A percentile compares a stretch with the other conserved stretches of the same genome.
These are phyloP conservation scores for Bretschneidera sinensis DNA, from an alignment of 345 rosid species.

Conservation along the genomic window DNA sequence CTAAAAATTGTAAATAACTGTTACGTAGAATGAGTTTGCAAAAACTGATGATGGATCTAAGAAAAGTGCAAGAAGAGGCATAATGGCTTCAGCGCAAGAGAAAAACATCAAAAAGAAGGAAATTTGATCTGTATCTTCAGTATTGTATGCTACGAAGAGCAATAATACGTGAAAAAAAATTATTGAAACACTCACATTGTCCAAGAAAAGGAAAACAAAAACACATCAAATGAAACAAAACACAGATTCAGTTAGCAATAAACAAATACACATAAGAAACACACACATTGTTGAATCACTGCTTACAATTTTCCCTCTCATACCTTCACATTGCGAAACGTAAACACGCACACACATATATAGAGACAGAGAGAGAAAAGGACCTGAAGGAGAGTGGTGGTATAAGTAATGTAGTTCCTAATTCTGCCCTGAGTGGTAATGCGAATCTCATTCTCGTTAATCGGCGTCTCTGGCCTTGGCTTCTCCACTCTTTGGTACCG, in stretches of 20 bases:
- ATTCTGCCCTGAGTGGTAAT: constrained; percentile 31
- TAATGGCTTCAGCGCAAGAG: too few relatives aligned
- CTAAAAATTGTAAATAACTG: too few relatives aligned
- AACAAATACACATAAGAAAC: too few relatives aligned
- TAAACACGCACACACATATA: too few relatives aligned
- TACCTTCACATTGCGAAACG: neutral
- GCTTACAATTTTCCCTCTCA: neutral
- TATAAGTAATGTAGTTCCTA: constrained; percentile 58
- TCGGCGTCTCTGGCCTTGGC: constrained; percentile 55
- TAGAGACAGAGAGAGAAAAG: neutral
- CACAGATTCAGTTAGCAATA: neutral
- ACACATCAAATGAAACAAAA: neutral
- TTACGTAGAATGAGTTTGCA: too few relatives aligned
- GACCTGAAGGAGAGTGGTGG: constrained; percentile 71
- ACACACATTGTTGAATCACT: neutral
- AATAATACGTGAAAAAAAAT: too few relatives aligned
- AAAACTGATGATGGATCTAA: too few relatives aligned
- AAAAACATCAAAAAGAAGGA: too few relatives aligned
- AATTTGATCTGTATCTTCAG: too few relatives aligned
- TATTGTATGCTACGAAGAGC: too few relatives aligned
- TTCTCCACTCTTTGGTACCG: constrained; percentile 75
- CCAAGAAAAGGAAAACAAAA: neutral
- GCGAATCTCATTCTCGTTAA: constrained; percentile 40
- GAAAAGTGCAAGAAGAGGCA: too few relatives aligned
- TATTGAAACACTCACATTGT: neutral